Evolutionary conservation across 345 rosid genomes (phyloP).

Genomic region (Raphanus raphanistrum): DNA sequence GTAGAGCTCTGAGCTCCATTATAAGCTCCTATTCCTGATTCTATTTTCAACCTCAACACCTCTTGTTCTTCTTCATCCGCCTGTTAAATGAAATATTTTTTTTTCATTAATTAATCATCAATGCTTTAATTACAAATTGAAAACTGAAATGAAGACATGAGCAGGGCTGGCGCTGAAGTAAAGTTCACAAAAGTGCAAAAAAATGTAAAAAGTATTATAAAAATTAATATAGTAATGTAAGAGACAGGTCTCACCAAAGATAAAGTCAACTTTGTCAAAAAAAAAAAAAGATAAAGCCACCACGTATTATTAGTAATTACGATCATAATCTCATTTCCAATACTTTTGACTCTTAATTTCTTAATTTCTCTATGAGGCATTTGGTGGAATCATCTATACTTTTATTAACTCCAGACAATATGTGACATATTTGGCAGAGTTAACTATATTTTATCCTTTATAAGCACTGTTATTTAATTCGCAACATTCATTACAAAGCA

Average conservation of each 20-base stretch:
- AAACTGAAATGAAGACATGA: conserved; percentile 4
- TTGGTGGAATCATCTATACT: conserved; percentile 4
- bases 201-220: not conserved
- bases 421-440: conserved; percentile 23
- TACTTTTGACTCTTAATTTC: conserved; percentile 1
- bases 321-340: conserved; percentile 28
- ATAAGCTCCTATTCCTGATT: conserved; percentile 62
- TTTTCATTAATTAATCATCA: not conserved
- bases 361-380: not conserved
- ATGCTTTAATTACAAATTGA: conserved; percentile 3
- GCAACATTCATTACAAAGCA: conserved; percentile 19
- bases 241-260: conserved; percentile 3
- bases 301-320: conserved; percentile 3
- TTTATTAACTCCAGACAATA: conserved; percentile 1
- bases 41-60: conserved; percentile 45
- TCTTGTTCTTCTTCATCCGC: conserved; percentile 74
- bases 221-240: not conserved
- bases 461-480: conserved; percentile 26
- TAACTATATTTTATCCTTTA: conserved; percentile 5
- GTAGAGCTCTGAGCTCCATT: conserved; percentile 58
- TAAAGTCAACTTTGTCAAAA: not conserved
- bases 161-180: not conserved
- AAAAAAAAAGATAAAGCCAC: not conserved
- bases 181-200: not conserved
- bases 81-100: conserved; percentile 31